Base-by-base conservation (phyloP, 202 grass and related monocot genomes). In the Zizania palustris region DNA sequence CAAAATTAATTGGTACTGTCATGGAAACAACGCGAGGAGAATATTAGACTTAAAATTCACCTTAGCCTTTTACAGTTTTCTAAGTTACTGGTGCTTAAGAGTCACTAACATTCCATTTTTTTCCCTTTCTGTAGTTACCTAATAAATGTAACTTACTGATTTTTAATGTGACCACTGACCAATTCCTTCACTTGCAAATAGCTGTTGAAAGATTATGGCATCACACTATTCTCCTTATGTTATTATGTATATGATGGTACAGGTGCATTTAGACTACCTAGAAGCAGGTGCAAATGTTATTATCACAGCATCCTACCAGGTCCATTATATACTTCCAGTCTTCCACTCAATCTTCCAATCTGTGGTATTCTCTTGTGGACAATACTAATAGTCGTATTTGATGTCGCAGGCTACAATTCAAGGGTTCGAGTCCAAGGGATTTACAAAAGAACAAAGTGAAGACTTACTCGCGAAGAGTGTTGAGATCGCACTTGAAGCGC, bases 251-350 rank as follows among this genome's bases (percentile, higher is more conserved):
- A 58, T 80, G 75, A 38, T 88, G 45, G 80, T 69, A 65, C 83
- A 98, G 96, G 96, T 99, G 9, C 96, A 99, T 83, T 66, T 99
- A 60, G 96, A 99, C 65, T 95, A 98, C 72, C 81, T 99, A 28
- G 87, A 95, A 73, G 87, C 96, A 20, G 91, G 96, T 61, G 96
- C 96, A 66, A 95, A 95, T 80, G 67, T 99, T 59, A 74, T 99
- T 78, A 90, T 89, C 66, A 87, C 96, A 54, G 92, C 96, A 66
- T 99, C 96, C 15, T 99, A 99, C 84, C 96, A 99, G 95, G 91
- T 98, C 22, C 11, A 71, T 60, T 3, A 66, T 44, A 21, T 63
- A 21, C 36, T 73, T 65, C 54, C 59, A 60, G n/a, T 61, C 36
- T 73, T 65, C 54, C 49, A 60, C 22, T 61, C 16, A 19, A 28